Evolutionary conservation across 768 basidiomycete species (phyloP).

Genomic region (Xerocomus brunneocitrinus): DNA sequence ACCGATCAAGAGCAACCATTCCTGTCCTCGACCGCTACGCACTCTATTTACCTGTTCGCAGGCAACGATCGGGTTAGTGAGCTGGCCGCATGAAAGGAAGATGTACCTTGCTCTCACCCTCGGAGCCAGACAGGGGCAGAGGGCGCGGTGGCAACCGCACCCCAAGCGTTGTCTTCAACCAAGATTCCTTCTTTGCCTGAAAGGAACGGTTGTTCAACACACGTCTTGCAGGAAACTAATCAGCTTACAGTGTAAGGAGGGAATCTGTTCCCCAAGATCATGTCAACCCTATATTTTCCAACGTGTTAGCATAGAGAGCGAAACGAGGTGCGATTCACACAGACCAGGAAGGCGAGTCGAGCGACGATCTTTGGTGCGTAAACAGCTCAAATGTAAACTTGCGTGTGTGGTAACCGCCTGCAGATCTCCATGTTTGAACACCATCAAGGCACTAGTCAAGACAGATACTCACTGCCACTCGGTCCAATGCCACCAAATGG

Average conservation of each 20-base stretch:
- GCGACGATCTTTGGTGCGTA: constrained; percentile 63
- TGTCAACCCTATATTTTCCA: constrained; percentile 18
- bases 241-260: constrained; percentile 27
- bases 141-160: constrained; percentile 22
- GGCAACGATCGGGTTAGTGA: constrained; percentile 12
- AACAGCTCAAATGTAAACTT: constrained; percentile 76
- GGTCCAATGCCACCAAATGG: constrained; percentile 74
- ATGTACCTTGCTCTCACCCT: constrained; percentile 13
- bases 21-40: background rate
- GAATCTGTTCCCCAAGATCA: constrained; percentile 24
- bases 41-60: background rate
- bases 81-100: background rate
- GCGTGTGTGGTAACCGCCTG: constrained; percentile 67
- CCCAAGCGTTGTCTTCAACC: constrained; percentile 13
- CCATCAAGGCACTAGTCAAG: background rate
- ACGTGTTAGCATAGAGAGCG: background rate
- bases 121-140: constrained; percentile 4
- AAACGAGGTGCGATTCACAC: background rate
- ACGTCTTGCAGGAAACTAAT: background rate
- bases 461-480: constrained; percentile 57
- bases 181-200: constrained; percentile 26
- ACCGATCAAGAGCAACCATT: constrained; percentile 7
- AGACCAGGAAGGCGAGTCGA: constrained; percentile 39
- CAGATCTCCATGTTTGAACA: background rate
- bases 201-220: background rate